Evolutionary conservation across 768 basidiomycete genomes (phyloP).

Genomic region (Flagelloscypha sp.): DNA sequence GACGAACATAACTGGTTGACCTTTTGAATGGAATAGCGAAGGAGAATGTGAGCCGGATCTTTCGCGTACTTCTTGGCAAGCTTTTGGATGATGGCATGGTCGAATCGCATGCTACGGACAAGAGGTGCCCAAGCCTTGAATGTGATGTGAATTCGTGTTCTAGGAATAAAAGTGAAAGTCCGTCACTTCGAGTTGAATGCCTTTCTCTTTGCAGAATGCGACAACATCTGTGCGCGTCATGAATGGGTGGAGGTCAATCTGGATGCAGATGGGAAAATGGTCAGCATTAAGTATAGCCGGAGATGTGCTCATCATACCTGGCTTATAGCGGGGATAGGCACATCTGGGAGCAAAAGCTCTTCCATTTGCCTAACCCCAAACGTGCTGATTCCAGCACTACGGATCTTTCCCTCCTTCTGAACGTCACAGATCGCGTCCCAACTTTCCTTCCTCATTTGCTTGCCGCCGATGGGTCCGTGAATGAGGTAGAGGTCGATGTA

Average conservation of each 20-base stretch:
- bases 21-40: conserved; percentile 77
- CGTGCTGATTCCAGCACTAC: conserved; percentile 57
- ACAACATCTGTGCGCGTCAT: conserved; percentile 61
- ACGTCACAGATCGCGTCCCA: conserved; percentile 63
- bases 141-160: neutral
- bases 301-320: conserved; percentile 35
- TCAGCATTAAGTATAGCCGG: conserved; percentile 4
- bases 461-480: conserved; percentile 60
- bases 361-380: conserved; percentile 54
- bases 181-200: conserved; percentile 55
- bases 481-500: conserved; percentile 69
- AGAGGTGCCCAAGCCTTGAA: conserved; percentile 69
- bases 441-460: conserved; percentile 44
- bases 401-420: conserved; percentile 49
- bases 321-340: conserved; percentile 49
- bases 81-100: conserved; percentile 41
- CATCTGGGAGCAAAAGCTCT: conserved; percentile 32
- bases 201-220: conserved; percentile 43
- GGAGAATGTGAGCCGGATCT: conserved; percentile 47
- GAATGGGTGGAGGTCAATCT: conserved; percentile 61
- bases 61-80: conserved; percentile 50
- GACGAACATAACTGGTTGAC: conserved; percentile 21
- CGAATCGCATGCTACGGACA: conserved; percentile 56
- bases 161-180: neutral
- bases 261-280: conserved; percentile 1